A percentile compares a stretch with the other conserved stretches of the same genome.
Conservation (phyloP, 306 rosid species). For the Astragalus membranaceus region DNA sequence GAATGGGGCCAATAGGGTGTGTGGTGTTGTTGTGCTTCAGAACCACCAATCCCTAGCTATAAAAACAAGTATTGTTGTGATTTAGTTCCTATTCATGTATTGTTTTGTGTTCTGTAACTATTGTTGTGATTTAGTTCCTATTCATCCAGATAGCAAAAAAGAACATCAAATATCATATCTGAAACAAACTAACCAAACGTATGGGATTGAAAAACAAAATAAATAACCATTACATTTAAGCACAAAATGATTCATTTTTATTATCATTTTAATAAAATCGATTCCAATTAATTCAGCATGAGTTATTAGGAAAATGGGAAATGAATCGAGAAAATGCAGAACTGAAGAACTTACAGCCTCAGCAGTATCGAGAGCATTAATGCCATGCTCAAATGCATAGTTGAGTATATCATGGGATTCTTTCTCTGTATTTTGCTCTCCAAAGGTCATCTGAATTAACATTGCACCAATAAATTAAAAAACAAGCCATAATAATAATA, state of each 20-base stretch:
- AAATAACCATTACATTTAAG: not conserved
- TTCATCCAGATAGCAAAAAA: not conserved
- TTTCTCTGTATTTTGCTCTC: conserved; percentile 80
- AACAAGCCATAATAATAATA: not conserved
- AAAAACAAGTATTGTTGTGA: too few relatives aligned
- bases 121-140: not conserved
- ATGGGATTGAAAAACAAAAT: not conserved
- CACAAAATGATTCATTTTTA: not conserved
- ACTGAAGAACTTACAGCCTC: conserved; percentile 52
- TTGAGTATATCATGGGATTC: conserved; percentile 73
- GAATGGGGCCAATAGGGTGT: not conserved
- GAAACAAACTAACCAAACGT: not conserved
- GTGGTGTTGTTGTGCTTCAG: not conserved
- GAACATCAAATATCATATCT: not conserved
- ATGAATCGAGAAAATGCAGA: conserved; percentile 17
- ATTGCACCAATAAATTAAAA: not conserved
- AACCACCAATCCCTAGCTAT: not conserved
- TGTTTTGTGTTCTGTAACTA: not conserved
- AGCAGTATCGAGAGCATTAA: conserved; percentile 71
- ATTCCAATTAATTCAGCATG: not conserved
- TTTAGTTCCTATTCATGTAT: not conserved
- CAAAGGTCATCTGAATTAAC: conserved; percentile 74
- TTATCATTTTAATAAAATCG: not conserved
- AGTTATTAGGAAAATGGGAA: not conserved
- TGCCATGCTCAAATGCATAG: conserved; percentile 63